Base-by-base conservation (phyloP, 2,329 filamentous ascomycete species). In the Helminthosporium solani region DNA sequence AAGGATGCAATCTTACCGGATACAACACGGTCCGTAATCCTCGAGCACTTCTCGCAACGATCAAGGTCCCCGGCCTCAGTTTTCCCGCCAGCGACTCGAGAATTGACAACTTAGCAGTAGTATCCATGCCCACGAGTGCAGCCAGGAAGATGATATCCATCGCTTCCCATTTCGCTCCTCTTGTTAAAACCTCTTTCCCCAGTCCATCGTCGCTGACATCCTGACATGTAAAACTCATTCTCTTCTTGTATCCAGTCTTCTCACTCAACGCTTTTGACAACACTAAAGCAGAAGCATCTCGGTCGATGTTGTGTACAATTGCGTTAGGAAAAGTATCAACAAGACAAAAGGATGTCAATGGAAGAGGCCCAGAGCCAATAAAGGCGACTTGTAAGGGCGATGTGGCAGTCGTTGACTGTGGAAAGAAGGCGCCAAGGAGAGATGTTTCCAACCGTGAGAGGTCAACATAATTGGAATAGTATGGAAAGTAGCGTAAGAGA, bases 61-160 rank as follows among this genome's bases (percentile, higher is more conserved):
- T 49, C 49, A 79, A 42, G 0, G 71, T 68, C 1, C 76, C 76
- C 0, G 61, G 55, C 27, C 51, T 65, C 73, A 79, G 73, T 33
- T 64, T 66, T 18, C 35, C 44, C 2, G 66, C 69, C 2, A 79
- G 52, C 1, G 53, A 54, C 6, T 52, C 43, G 1, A 79, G 40
- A 18, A 78, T 70, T 0, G 33, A 45, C 27, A 75, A 59, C 54
- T 80, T 80, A 1, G 72, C 61, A 0, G 41, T 28, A n/a, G 72
- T 70, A 1, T 67, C 65, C 9, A 60, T 58, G 0, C 78, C 77
- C 0, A 80, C 78, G 0, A 80, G 58, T 1, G 77, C 77, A 2
- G 77, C 77, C 3, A 80, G 56, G 52, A 75, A 79, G 0, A 80
- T 73, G 0, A 78, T 72, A 39, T 79, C 72, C 35, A 71, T 75